Percentiles rank a stretch among this genome's conserved stretches.
These are phyloP conservation scores for Aurantiochytrium sp. DNA, from an alignment of 108 stramenopile species.

Conservation along the genomic window DNA sequence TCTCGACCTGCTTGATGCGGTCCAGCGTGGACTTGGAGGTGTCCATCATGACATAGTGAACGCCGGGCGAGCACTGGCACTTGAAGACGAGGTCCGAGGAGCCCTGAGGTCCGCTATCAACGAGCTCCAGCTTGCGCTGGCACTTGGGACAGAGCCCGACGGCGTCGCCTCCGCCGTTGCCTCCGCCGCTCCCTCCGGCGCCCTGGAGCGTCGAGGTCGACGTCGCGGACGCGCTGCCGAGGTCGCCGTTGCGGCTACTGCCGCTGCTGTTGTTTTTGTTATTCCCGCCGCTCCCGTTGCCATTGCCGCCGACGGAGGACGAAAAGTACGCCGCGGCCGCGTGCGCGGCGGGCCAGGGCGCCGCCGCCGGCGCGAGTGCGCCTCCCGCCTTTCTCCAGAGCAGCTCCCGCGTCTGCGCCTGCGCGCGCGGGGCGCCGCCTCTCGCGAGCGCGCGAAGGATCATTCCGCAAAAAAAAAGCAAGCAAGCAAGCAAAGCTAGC, in stretches of 20 bases:
- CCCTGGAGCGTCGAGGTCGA: neutral
- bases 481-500: too few relatives aligned
- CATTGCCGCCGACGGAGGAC: too few relatives aligned
- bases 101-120: neutral
- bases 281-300: too few relatives aligned
- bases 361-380: too few relatives aligned
- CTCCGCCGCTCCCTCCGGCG: neutral
- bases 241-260: neutral
- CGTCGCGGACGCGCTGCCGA: neutral
- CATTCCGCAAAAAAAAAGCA: too few relatives aligned
- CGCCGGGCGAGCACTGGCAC: neutral
- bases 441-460: too few relatives aligned
- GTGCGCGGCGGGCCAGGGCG: too few relatives aligned
- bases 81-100: neutral
- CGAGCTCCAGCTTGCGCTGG: neutral
- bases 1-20: neutral
- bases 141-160: slow-evolving; percentile 1
- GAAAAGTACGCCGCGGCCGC: too few relatives aligned
- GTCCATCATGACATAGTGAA: neutral
- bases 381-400: too few relatives aligned
- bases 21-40: neutral
- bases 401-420: too few relatives aligned
- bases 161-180: neutral
- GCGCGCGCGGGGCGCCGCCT: too few relatives aligned
- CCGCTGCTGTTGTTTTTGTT: too few relatives aligned